Evolutionary conservation across 805 yeast species (phyloP).

Genomic region (Cyberlindnera samutprakarnensis): DNA sequence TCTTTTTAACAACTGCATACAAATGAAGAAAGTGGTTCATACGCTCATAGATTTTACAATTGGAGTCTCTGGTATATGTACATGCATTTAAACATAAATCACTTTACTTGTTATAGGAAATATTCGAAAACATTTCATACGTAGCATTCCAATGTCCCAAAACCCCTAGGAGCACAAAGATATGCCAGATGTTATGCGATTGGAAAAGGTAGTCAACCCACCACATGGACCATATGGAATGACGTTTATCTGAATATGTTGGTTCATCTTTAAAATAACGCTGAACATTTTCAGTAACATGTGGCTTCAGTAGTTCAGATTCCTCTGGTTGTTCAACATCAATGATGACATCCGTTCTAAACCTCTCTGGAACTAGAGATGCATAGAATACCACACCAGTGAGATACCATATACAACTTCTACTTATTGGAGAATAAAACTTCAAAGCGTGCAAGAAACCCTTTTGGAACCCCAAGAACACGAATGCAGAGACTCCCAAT

Average conservation of each 20-base stretch:
- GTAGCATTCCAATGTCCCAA: constrained; percentile 81
- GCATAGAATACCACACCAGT: constrained; percentile 86
- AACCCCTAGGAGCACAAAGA: constrained; percentile 85
- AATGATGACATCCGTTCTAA: constrained; percentile 61
- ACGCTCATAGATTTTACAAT: too few relatives aligned
- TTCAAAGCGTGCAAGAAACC: constrained; percentile 45
- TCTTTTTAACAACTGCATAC: background rate
- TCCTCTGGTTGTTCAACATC: constrained; percentile 36
- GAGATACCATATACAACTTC: constrained; percentile 68
- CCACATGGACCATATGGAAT: constrained; percentile 54
- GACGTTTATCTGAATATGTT: constrained; percentile 22
- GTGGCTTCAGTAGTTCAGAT: constrained; percentile 22
- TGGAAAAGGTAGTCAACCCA: constrained; percentile 74
- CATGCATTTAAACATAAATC: too few relatives aligned
- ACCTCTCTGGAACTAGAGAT: constrained; percentile 81
- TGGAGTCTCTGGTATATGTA: too few relatives aligned
- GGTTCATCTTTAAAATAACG: constrained; percentile 37
- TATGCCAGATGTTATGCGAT: constrained; percentile 93
- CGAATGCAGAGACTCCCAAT: constrained; percentile 62
- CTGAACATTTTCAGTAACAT: constrained; percentile 24
- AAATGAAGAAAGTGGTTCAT: too few relatives aligned
- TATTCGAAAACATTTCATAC: constrained; percentile 55
- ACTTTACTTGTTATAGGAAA: constrained; percentile 13
- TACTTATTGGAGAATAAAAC: constrained; percentile 61
- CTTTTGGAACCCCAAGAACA: constrained; percentile 44